Base-by-base conservation (phyloP, 202 grass and related monocot species). In the Eragrostis tef region DNA sequence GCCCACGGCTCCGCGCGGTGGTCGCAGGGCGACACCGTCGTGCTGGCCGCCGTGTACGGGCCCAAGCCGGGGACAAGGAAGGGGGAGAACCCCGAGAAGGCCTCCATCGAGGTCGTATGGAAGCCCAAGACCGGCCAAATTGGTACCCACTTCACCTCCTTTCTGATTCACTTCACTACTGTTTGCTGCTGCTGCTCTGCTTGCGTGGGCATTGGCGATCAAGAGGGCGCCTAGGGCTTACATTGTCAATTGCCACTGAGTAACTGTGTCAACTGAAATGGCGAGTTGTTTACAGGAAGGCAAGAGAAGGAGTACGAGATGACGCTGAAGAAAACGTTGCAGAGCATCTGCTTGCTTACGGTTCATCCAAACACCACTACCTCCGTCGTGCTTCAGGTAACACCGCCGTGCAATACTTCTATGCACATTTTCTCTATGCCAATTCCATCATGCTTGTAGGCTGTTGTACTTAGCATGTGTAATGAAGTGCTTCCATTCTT, bases 291-390 rank as follows among this genome's bases (percentile, higher is more conserved):
- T 81, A 8, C 61, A 98, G 94, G 94, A 78, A 93, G 79, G 73
- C 82, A 78, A 80, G 88, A 98, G 79, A 93, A 84, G 79, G 90
- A 91, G 85, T 93, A 95, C 67, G 90, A 93, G 85, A 98, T 95
- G 85, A 87, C 90, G 39, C 85, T 98, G 64, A 94, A 91, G 85
- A 87, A 59, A 79, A 98, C 92, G 56, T 59, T 98, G 69, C 92
- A 95, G 85, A 98, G 88, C 70, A 95, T 98, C 62, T 98, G 87
- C 82, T 47, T 95, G 74, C 77, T 91, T 39, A 93, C 87, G 26
- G 79, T 91, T 16, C 88, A 98, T 29, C 95, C 95, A 57, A 98
- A 98, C 90, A 98, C 95, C 52, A 95, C 90, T 45, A 95, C 88
- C 71, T 98, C 92, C 20, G 43, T 98, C 21, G 80, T 93, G 46